Evolutionary conservation across 331 rosid species (phyloP).

Genomic region (Quercus tomentella): DNA sequence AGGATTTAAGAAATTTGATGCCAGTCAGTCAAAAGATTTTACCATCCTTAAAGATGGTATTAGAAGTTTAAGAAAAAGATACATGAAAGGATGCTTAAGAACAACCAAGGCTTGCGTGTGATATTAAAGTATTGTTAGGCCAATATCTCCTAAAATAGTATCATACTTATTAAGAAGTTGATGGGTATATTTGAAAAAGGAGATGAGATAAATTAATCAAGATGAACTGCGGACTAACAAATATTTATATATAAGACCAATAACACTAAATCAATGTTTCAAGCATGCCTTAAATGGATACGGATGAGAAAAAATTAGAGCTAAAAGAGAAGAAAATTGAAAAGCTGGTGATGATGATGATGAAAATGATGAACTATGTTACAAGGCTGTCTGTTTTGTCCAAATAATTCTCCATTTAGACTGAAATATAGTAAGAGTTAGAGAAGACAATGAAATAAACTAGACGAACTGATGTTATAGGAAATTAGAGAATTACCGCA

Average conservation of each 20-base stretch:
- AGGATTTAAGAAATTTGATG: neutral
- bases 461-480: conserved; percentile 1
- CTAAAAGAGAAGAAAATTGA: neutral
- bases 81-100: neutral
- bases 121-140: neutral
- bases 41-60: neutral
- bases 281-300: neutral
- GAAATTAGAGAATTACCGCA: conserved; percentile 36
- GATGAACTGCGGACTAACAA: neutral
- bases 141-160: too few relatives aligned
- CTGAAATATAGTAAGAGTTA: too few relatives aligned
- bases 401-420: neutral
- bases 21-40: neutral
- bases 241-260: too few relatives aligned
- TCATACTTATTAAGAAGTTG: too few relatives aligned
- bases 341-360: neutral
- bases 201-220: neutral
- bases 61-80: neutral
- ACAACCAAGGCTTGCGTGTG: neutral
- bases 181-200: neutral
- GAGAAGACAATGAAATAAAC: neutral
- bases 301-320: neutral
- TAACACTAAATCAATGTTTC: too few relatives aligned
- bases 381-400: neutral
- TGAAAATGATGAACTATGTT: neutral